phyloP scores from a whole-genome alignment of 768 basidiomycete genomes.

The Suillus occidentalis region DNA sequence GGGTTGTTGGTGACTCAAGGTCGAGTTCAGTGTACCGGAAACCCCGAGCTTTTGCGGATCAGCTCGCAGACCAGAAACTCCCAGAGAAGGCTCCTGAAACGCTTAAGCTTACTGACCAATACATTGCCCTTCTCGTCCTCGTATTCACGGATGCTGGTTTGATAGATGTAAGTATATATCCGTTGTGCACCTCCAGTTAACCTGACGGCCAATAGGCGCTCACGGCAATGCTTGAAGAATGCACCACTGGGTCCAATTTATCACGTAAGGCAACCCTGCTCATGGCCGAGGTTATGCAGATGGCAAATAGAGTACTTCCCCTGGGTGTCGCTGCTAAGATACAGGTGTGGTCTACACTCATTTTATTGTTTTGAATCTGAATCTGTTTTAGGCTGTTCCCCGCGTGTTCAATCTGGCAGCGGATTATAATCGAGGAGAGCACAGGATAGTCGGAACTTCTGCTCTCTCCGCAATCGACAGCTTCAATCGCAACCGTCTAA shows the following conservation, averaged over 20 bases:
- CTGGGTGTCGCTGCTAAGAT: conserved; percentile 77
- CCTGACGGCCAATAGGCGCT: conserved; percentile 57
- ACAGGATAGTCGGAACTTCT: conserved; percentile 80
- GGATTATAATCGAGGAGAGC: conserved; percentile 72
- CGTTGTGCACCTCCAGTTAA: neutral
- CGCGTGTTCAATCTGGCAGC: conserved; percentile 82
- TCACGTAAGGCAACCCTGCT: conserved; percentile 88
- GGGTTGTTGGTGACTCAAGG: conserved; percentile 1
- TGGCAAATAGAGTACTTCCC: conserved; percentile 86
- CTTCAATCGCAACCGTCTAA: conserved; percentile 84
- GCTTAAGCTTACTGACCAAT: conserved; percentile 89
- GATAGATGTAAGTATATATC: conserved; percentile 62
- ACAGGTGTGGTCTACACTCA: conserved; percentile 53
- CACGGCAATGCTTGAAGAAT: conserved; percentile 81
- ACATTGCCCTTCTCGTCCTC: conserved; percentile 79
- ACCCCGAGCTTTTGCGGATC: conserved; percentile 39
- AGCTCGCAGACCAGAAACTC: conserved; percentile 34
- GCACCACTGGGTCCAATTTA: conserved; percentile 66
- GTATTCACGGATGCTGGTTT: conserved; percentile 87
- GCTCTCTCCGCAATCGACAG: conserved; percentile 88
- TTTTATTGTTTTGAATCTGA: conserved; percentile 2
- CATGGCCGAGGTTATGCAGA: conserved; percentile 87
- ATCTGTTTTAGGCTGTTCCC: conserved; percentile 67
- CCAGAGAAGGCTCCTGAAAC: conserved; percentile 52
- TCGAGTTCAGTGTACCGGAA: conserved; percentile 62